Conservation (phyloP, 2,329 filamentous ascomycete genomes). For the Ophiobolus disseminans region DNA sequence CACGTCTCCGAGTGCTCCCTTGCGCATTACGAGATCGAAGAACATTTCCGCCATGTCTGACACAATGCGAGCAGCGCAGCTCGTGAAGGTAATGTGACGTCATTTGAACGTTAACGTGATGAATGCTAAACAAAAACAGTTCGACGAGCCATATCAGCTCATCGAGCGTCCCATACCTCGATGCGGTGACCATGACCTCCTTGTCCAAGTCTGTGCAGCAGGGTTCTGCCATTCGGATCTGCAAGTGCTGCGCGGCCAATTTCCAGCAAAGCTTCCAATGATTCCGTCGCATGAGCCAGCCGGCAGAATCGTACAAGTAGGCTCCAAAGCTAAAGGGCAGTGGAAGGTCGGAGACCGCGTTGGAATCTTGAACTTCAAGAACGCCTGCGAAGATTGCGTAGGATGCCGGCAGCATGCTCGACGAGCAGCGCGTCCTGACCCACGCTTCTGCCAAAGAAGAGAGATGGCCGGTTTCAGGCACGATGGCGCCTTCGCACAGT, state of each 20-base stretch:
- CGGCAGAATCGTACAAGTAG: conserved; percentile 36
- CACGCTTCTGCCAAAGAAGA: conserved; percentile 36
- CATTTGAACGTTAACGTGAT: conserved; percentile 1
- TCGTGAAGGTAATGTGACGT: conserved; percentile 23
- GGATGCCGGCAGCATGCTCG: conserved; percentile 24
- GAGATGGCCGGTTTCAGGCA: conserved; percentile 40
- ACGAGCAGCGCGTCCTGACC: conserved; percentile 23
- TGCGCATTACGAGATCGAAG: no score
- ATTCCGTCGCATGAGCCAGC: conserved; percentile 46
- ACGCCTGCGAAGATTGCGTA: conserved; percentile 30
- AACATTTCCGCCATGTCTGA: conserved; percentile 1
- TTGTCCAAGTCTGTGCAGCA: conserved; percentile 31
- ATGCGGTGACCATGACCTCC: conserved; percentile 28
- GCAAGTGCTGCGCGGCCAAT: conserved; percentile 34
- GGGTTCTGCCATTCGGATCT: conserved; percentile 40
- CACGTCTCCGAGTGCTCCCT: no score
- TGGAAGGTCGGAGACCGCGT: conserved; percentile 43
- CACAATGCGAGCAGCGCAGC: conserved; percentile 29
- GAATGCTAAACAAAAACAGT: conserved; percentile 11
- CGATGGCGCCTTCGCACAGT: conserved; percentile 43
- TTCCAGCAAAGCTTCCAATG: conserved; percentile 31
- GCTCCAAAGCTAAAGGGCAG: conserved; percentile 29
- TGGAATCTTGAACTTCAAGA: conserved; percentile 36
- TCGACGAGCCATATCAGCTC: conserved; percentile 24
- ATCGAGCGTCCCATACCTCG: conserved; percentile 20